A percentile compares a stretch with the other conserved stretches of the same genome.
These are phyloP conservation scores for Acanthamoeba triangularis DNA, from an alignment of 208 protist genomes.

Conservation along the genomic window DNA sequence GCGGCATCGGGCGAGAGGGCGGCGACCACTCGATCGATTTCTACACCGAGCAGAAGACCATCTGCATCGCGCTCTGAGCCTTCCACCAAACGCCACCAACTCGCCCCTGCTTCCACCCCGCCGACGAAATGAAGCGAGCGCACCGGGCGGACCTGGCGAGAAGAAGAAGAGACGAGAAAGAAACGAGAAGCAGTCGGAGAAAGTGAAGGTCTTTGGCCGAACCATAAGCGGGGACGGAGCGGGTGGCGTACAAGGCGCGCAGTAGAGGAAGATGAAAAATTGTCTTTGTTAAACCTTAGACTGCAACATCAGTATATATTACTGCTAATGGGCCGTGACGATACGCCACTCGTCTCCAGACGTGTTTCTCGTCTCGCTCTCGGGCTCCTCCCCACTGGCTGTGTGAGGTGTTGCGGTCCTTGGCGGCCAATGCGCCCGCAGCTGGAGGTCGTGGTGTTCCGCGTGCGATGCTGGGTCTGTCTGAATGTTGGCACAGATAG, in stretches of 20 bases:
- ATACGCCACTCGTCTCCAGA: constrained; percentile 59
- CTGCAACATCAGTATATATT: constrained; percentile 67
- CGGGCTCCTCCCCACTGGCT: not conserved
- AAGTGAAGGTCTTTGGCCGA: not conserved
- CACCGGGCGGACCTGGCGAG: too few species aligned
- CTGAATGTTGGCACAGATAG: constrained; percentile 61
- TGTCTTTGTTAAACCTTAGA: constrained; percentile 74
- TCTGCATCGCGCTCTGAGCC: constrained; percentile 84
- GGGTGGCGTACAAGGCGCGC: not conserved
- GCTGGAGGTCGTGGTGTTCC: too few species aligned
- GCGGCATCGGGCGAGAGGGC: constrained; percentile 88
- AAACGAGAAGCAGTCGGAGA: too few species aligned
- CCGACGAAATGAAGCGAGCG: too few species aligned
- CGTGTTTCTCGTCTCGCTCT: not conserved
- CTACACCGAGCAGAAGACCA: constrained; percentile 90
- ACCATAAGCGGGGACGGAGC: not conserved
- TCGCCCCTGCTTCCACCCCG: too few species aligned
- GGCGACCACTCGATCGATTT: constrained; percentile 89
- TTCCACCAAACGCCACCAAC: not conserved
- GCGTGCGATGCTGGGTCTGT: not conserved
- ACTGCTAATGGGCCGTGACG: constrained; percentile 39
- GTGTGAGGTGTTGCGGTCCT: constrained; percentile 36
- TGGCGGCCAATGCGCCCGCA: constrained; percentile 13
- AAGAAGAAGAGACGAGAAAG: too few species aligned
- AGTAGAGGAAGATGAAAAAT: not conserved